A percentile compares a stretch with the other conserved stretches of the same genome.
Conservation (phyloP, 495 filamentous ascomycete species). For the Neurospora hispaniola region DNA sequence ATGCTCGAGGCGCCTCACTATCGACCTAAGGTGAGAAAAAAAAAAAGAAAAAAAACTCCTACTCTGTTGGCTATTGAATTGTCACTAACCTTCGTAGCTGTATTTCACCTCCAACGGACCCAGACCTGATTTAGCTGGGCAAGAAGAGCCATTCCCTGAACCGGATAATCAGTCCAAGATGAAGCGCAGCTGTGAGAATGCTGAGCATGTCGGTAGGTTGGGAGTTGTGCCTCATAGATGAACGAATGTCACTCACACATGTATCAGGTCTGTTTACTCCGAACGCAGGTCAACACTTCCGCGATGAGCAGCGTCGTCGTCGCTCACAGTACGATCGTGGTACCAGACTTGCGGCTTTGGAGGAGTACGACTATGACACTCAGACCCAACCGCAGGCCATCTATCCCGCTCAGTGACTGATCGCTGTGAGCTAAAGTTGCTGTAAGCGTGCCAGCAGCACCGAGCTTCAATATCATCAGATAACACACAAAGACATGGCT, state of each 20-base stretch:
- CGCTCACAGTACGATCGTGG: slow-evolving; percentile 70
- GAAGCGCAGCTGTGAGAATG: slow-evolving; percentile 74
- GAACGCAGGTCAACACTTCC: slow-evolving; percentile 58
- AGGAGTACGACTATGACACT: slow-evolving; percentile 44
- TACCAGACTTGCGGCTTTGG: slow-evolving; percentile 48
- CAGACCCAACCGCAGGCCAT: slow-evolving; percentile 22
- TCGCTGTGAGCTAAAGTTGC: background rate
- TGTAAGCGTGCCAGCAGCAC: background rate
- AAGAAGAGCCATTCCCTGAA: slow-evolving; percentile 62
- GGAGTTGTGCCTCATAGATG: background rate
- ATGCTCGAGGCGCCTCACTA: slow-evolving; percentile 76
- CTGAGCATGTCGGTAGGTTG: slow-evolving; percentile 68
- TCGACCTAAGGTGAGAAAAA: slow-evolving; percentile 62
- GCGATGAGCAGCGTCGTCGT: slow-evolving; percentile 65
- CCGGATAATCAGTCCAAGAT: slow-evolving; percentile 80
- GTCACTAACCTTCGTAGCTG: slow-evolving; percentile 28
- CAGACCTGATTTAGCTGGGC: slow-evolving; percentile 30
- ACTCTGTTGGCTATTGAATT: background rate
- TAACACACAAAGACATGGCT: background rate
- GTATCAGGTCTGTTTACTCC: slow-evolving; percentile 58
- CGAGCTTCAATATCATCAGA: background rate
- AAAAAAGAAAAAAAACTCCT: slow-evolving; percentile 23
- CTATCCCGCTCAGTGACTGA: slow-evolving; percentile 15
- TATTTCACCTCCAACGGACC: slow-evolving; percentile 39
- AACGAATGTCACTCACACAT: background rate